Percentiles rank a stretch among this genome's conserved stretches.
Evolutionary conservation across 2,329 filamentous ascomycete species (phyloP).

Genomic region (Aspergillus quadricinctus): DNA sequence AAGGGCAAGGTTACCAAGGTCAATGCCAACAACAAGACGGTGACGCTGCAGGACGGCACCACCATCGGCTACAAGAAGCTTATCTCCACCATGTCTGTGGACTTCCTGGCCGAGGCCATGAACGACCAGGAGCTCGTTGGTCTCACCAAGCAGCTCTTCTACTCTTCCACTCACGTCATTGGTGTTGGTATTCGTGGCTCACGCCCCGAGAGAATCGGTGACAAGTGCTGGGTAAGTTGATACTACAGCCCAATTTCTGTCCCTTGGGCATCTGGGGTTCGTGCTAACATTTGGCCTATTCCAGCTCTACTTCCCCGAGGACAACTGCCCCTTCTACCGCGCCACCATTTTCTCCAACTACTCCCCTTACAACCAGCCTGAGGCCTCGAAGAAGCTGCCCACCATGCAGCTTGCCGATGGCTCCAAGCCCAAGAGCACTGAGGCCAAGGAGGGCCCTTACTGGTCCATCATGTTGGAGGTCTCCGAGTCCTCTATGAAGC

Average conservation of each 20-base stretch:
- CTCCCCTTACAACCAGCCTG: constrained; percentile 95
- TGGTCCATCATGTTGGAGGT: constrained; percentile 99
- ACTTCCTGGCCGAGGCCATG: constrained; percentile 81
- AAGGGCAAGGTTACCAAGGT: constrained; percentile 80
- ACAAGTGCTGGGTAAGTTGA: constrained; percentile 88
- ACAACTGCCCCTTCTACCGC: constrained; percentile 98
- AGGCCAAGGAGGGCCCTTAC: constrained; percentile 85
- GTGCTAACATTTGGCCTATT: not conserved
- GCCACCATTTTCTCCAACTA: constrained; percentile 99
- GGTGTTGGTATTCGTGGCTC: constrained; percentile 89
- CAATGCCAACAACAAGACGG: constrained; percentile 78
- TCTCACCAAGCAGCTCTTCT: constrained; percentile 88
- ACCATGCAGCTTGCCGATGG: constrained; percentile 84
- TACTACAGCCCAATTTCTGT: not conserved
- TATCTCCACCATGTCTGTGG: constrained; percentile 93
- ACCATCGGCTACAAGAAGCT: constrained; percentile 89
- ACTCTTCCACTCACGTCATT: constrained; percentile 95
- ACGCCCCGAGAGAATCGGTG: constrained; percentile 91
- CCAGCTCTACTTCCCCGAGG: constrained; percentile 94
- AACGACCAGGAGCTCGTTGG: constrained; percentile 77
- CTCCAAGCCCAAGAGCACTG: constrained; percentile 67
- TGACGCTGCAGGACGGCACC: constrained; percentile 77
- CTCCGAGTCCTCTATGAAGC: constrained; percentile 93
- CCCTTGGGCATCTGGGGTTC: not conserved
- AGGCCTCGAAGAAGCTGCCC: constrained; percentile 74